Conservation (phyloP, 2,329 filamentous ascomycete species). For the Trichoderma endophyticum region DNA sequence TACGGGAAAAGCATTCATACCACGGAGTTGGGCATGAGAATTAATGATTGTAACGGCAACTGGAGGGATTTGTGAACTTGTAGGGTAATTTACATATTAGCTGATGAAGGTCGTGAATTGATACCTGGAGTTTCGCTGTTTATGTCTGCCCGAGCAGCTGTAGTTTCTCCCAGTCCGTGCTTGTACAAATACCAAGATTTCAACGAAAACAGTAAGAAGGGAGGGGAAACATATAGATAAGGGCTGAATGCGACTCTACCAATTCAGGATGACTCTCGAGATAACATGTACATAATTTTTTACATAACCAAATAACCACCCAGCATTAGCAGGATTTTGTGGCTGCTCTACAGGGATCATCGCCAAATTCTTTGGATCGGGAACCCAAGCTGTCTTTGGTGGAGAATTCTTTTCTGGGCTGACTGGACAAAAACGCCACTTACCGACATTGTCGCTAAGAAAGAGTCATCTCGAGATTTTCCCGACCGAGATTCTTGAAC, state of each 20-base stretch:
- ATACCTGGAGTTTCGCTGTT: background rate
- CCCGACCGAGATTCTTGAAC: background rate
- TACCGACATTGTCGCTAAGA: background rate
- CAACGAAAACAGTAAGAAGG: background rate
- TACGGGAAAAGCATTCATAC: background rate
- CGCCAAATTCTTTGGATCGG: background rate
- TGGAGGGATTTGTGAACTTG: background rate
- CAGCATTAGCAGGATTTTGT: background rate
- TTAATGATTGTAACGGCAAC: constrained; percentile 6
- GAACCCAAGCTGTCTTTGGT: background rate
- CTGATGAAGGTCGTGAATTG: background rate
- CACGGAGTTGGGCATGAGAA: constrained; percentile 7
- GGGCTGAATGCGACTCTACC: background rate
- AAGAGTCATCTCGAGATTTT: background rate
- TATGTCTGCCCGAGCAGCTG: background rate
- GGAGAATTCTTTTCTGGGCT: background rate
- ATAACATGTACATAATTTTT: background rate
- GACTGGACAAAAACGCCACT: background rate
- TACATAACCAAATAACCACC: too few species aligned
- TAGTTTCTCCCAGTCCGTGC: background rate
- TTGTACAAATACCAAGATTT: background rate
- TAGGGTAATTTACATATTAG: background rate
- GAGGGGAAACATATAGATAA: background rate
- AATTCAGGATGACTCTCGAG: background rate
- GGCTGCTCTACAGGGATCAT: background rate